These are phyloP conservation scores for Sugiyamaella smithiae DNA, from an alignment of 805 yeast genomes.

Conservation along the genomic window DNA sequence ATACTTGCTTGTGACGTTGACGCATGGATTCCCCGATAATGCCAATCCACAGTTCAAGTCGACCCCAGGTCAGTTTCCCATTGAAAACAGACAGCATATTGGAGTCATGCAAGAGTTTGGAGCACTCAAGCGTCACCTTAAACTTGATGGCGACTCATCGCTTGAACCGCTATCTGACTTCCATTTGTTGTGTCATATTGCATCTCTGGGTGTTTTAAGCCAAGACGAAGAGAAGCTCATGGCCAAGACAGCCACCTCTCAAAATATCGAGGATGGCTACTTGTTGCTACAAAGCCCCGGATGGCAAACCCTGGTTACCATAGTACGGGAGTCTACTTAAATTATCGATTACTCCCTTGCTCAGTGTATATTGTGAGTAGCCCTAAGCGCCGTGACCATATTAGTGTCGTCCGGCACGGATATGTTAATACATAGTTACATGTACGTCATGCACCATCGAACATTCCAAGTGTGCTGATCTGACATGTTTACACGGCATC, in stretches of 20 bases:
- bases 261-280: slow-evolving; percentile 45
- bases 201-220: slow-evolving; percentile 55
- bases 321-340: slow-evolving; percentile 32
- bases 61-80: slow-evolving; percentile 48
- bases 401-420: too few species aligned
- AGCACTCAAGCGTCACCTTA: slow-evolving; percentile 52
- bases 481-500: too few species aligned
- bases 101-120: slow-evolving; percentile 70
- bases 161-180: slow-evolving; percentile 58
- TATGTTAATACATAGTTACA: too few species aligned
- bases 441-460: too few species aligned
- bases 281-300: slow-evolving; percentile 62
- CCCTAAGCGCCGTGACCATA: too few species aligned
- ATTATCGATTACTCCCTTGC: too few species aligned
- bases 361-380: too few species aligned
- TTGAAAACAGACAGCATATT: slow-evolving; percentile 74
- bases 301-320: slow-evolving; percentile 77
- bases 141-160: slow-evolving; percentile 33
- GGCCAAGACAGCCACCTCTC: slow-evolving; percentile 45
- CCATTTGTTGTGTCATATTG: slow-evolving; percentile 65
- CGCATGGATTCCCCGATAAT: slow-evolving; percentile 86
- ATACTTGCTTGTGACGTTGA: slow-evolving; percentile 75
- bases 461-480: too few species aligned
- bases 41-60: slow-evolving; percentile 50
- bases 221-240: slow-evolving; percentile 52